Conservation (phyloP, 129 eudicot genomes). For the Saposhnikovia divaricata region DNA sequence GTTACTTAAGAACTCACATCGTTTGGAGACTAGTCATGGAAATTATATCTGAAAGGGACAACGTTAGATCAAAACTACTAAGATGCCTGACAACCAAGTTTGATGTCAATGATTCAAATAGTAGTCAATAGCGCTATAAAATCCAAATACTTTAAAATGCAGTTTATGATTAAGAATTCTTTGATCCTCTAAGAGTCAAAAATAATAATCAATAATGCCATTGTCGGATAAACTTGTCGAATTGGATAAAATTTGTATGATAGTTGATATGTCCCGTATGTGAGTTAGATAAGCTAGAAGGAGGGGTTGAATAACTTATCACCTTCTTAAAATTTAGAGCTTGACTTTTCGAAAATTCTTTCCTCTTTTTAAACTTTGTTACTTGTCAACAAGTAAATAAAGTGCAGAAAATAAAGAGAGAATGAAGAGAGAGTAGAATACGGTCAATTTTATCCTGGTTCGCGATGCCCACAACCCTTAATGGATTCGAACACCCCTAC, state of each 20-base stretch:
- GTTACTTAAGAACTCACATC: conserved; percentile 31
- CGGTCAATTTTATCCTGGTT: too few species aligned
- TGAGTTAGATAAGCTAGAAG: too few species aligned
- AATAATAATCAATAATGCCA: neutral
- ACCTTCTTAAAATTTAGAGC: too few species aligned
- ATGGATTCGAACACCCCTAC: too few species aligned
- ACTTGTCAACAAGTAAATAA: too few species aligned
- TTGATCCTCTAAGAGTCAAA: neutral
- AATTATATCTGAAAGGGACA: conserved; percentile 54
- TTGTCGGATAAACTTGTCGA: neutral
- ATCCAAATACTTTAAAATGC: neutral
- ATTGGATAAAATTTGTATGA: neutral
- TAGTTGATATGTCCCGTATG: too few species aligned
- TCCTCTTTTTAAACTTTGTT: too few species aligned
- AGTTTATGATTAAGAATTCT: neutral
- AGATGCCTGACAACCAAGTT: conserved; percentile 31
- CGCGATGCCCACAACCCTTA: too few species aligned
- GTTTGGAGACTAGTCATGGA: conserved; percentile 50
- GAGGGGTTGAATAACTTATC: too few species aligned
- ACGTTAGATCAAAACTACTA: conserved; percentile 37
- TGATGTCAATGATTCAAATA: neutral
- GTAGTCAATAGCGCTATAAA: neutral
- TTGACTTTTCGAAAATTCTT: too few species aligned
- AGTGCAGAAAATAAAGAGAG: too few species aligned
- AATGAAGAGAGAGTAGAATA: too few species aligned